These are phyloP conservation scores for Aspergillus glaucus DNA, from an alignment of 2,329 filamentous ascomycete species.

Conservation along the genomic window DNA sequence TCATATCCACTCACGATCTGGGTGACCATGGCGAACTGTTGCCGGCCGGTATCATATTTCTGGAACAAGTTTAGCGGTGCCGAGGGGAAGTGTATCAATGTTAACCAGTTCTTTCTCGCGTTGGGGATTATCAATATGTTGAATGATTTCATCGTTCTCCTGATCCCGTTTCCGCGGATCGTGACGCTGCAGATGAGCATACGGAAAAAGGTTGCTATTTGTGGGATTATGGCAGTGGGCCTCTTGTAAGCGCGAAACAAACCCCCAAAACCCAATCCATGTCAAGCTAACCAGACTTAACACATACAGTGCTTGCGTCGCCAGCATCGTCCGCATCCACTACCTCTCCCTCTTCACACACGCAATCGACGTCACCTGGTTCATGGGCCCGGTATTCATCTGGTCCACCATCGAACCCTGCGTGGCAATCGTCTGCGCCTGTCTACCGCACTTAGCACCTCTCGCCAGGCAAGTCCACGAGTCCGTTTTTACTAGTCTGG, in stretches of 20 bases:
- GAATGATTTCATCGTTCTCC: background rate
- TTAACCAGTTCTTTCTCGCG: background rate
- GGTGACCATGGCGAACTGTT: background rate
- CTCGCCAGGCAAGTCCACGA: no score
- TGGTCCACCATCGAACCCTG: constrained; percentile 9
- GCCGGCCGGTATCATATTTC: background rate
- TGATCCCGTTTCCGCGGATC: background rate
- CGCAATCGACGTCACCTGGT: constrained; percentile 4
- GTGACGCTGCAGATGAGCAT: background rate
- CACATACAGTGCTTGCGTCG: constrained; percentile 5
- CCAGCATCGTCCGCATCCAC: constrained; percentile 7
- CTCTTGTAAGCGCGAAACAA: background rate
- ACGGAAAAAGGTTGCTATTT: background rate
- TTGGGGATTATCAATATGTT: background rate
- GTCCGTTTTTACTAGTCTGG: no score
- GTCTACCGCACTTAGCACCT: background rate
- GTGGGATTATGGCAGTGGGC: background rate
- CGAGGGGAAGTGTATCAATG: background rate
- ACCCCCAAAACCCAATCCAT: no score
- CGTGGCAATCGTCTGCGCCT: constrained; percentile 9
- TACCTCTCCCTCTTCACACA: constrained; percentile 4
- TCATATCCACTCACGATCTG: background rate
- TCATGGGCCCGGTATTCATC: constrained; percentile 8
- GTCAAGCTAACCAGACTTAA: background rate
- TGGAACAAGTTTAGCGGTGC: background rate